Conservation (phyloP, 2,329 filamentous ascomycete species). For the Aspergillus terreus region DNA sequence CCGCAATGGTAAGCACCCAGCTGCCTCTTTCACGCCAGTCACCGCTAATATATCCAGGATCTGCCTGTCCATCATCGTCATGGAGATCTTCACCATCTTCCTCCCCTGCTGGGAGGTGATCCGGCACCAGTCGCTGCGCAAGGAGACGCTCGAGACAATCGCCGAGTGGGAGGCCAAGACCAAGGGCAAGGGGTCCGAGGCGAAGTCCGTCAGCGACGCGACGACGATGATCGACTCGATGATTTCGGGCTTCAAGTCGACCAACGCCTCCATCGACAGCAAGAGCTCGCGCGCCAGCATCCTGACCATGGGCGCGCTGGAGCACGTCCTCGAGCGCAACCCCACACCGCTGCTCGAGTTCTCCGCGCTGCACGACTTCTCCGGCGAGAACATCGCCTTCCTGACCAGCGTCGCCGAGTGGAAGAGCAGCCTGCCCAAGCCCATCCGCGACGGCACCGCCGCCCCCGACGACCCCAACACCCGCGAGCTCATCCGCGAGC, state of each 20-base stretch:
- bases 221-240: slow-evolving; percentile 28
- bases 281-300: slow-evolving; percentile 44
- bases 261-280: slow-evolving; percentile 37
- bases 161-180: slow-evolving; percentile 37
- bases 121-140: slow-evolving; percentile 29
- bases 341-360: slow-evolving; percentile 60
- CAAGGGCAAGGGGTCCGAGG: slow-evolving; percentile 18
- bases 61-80: slow-evolving; percentile 57
- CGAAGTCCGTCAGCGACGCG: slow-evolving; percentile 26
- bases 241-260: slow-evolving; percentile 25
- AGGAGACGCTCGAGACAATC: slow-evolving; percentile 35
- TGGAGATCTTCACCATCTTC: slow-evolving; percentile 63
- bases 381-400: slow-evolving; percentile 68
- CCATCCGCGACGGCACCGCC: slow-evolving; percentile 16
- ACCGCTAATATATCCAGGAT: slow-evolving; percentile 31
- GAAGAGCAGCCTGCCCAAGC: slow-evolving; percentile 39
- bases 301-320: slow-evolving; percentile 59
- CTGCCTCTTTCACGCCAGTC: background rate
- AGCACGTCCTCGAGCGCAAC: slow-evolving; percentile 57
- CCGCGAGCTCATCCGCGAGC: slow-evolving; percentile 41
- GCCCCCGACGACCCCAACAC: slow-evolving; percentile 19
- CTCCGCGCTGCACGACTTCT: slow-evolving; percentile 64
- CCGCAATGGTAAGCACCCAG: slow-evolving; percentile 55
- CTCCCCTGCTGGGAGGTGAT: slow-evolving; percentile 59
- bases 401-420: slow-evolving; percentile 56